Conservation (phyloP, 2,329 filamentous ascomycete species). For the Diaporthe sp. region DNA sequence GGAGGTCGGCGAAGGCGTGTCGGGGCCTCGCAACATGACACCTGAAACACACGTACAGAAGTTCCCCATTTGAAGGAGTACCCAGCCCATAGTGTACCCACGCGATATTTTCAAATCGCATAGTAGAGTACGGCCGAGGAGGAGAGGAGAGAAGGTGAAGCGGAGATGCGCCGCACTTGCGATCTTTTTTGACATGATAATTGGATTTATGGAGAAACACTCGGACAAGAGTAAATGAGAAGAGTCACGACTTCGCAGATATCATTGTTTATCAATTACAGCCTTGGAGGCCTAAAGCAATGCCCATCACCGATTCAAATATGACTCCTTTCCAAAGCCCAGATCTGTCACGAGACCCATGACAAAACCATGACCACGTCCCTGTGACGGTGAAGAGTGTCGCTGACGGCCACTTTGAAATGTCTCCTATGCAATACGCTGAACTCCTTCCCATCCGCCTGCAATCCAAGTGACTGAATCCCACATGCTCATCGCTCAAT, state of each 20-base stretch:
- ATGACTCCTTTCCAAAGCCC: background rate
- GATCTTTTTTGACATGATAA: background rate
- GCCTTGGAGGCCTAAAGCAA: background rate
- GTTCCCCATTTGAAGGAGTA: background rate
- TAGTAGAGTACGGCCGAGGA: background rate
- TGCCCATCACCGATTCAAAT: background rate
- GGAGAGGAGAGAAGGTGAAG: background rate
- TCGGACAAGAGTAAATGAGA: background rate
- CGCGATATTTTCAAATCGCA: background rate
- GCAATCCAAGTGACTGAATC: background rate
- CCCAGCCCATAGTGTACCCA: too few species aligned
- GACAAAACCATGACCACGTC: too few species aligned
- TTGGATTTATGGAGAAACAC: background rate
- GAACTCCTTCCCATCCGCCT: background rate
- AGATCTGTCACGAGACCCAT: background rate
- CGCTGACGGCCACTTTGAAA: background rate
- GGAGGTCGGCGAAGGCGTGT: background rate
- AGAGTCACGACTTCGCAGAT: background rate
- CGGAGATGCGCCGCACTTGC: background rate
- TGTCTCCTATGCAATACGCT: background rate
- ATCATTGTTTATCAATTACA: background rate
- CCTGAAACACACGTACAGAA: background rate
- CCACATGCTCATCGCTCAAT: background rate
- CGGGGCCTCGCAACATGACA: background rate
- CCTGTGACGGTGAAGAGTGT: background rate